A percentile compares a stretch with the other conserved stretches of the same genome.
These are phyloP conservation scores for Kodamaea hsintzibuensis DNA, from an alignment of 805 yeast genomes.

Conservation along the genomic window DNA sequence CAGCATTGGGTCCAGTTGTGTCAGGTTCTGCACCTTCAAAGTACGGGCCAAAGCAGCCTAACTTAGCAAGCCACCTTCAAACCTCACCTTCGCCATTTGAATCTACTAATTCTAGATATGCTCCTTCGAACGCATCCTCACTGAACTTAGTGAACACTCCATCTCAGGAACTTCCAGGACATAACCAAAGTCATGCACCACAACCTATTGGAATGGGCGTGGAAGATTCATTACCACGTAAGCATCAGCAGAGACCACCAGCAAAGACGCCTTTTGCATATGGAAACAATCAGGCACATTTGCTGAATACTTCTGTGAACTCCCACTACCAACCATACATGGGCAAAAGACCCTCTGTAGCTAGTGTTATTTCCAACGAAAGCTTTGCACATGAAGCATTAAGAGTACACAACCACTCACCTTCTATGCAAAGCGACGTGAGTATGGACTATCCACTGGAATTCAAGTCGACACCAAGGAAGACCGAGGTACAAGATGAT, in stretches of 20 bases:
- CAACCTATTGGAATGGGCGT: conserved; percentile 1
- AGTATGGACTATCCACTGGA: conserved; percentile 33
- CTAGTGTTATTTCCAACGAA: conserved; percentile 21
- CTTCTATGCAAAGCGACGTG: conserved; percentile 34
- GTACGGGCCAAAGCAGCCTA: conserved; percentile 2
- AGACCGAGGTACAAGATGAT: neutral
- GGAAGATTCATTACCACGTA: neutral
- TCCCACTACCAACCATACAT: conserved; percentile 4
- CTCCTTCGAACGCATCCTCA: conserved; percentile 24
- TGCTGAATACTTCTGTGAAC: conserved; percentile 1
- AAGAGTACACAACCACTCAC: conserved; percentile 22
- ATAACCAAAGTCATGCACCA: neutral
- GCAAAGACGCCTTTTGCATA: conserved; percentile 8
- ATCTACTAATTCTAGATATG: conserved; percentile 15
- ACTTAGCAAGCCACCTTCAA: neutral
- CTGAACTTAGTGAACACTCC: conserved; percentile 14
- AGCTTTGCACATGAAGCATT: conserved; percentile 9
- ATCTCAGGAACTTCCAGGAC: neutral
- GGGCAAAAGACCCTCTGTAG: conserved; percentile 23
- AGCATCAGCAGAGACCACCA: conserved; percentile 4
- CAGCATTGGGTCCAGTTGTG: conserved; percentile 7
- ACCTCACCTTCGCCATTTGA: conserved; percentile 4
- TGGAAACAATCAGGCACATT: conserved; percentile 5
- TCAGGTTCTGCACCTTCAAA: conserved; percentile 11
- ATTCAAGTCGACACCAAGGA: conserved; percentile 15